Percentiles rank a stretch among this genome's conserved stretches.
phyloP scores from a whole-genome alignment of 345 rosid species.

The Erucastrum elatum region DNA sequence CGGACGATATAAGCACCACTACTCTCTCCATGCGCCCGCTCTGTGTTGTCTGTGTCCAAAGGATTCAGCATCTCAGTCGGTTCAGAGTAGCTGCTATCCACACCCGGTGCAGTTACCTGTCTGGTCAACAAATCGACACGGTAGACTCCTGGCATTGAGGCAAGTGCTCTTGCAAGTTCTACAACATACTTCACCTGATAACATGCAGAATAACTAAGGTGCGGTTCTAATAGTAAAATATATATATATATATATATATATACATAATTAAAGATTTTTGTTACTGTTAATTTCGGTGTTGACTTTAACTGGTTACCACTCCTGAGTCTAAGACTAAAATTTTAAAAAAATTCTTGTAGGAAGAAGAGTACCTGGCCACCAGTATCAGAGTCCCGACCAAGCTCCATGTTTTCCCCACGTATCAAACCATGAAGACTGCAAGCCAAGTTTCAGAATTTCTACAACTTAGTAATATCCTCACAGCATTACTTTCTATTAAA shows the following conservation, averaged over 20 bases:
- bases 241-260: no score
- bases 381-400: slow-evolving; percentile 86
- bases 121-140: slow-evolving; percentile 82
- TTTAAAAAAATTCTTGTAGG: neutral
- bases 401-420: slow-evolving; percentile 86
- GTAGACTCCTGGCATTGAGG: slow-evolving; percentile 75
- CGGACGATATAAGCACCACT: slow-evolving; percentile 79
- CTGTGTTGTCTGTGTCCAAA: slow-evolving; percentile 38
- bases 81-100: slow-evolving; percentile 71
- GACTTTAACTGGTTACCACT: no score
- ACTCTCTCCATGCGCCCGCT: slow-evolving; percentile 66
- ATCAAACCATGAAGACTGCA: slow-evolving; percentile 83
- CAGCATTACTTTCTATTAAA: neutral
- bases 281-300: no score
- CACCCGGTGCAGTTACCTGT: slow-evolving; percentile 70
- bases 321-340: neutral
- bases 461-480: neutral
- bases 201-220: neutral
- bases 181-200: slow-evolving; percentile 80
- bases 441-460: neutral
- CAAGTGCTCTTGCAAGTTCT: slow-evolving; percentile 86
- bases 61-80: slow-evolving; percentile 71
- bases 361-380: slow-evolving; percentile 68
- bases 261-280: no score
- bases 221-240: neutral